A percentile compares a stretch with the other conserved stretches of the same genome.
These are phyloP conservation scores for Penicillium sp. DNA, from an alignment of 2,329 filamentous ascomycete genomes.

Conservation along the genomic window DNA sequence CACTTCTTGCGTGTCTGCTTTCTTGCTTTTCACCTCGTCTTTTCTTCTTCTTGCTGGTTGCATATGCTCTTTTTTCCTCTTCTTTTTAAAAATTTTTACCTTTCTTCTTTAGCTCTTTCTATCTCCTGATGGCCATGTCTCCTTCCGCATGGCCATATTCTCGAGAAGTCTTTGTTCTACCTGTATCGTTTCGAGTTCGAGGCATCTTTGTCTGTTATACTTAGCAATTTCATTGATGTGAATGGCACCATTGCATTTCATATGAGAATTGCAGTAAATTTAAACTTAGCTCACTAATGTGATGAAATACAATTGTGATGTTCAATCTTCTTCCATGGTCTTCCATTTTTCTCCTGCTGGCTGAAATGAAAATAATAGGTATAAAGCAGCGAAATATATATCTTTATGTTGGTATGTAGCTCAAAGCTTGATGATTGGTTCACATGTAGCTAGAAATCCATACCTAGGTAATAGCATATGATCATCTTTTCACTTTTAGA, in stretches of 20 bases:
- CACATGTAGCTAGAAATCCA: not conserved
- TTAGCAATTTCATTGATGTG: slow-evolving; percentile 22
- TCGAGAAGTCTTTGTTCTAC: slow-evolving; percentile 12
- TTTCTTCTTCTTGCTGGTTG: slow-evolving; percentile 14
- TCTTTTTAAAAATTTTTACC: slow-evolving; percentile 9
- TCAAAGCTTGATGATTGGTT: not conserved
- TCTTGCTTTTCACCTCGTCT: slow-evolving; percentile 14
- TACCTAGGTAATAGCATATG: too few relatives aligned
- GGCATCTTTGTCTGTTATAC: slow-evolving; percentile 17
- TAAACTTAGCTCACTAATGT: not conserved
- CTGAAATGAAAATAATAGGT: not conserved
- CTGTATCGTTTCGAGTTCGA: slow-evolving; percentile 16
- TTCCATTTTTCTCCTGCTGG: too few relatives aligned
- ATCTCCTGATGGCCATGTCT: slow-evolving; percentile 14
- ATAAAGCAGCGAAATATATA: not conserved
- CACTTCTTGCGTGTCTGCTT: slow-evolving; percentile 32
- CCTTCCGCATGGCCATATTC: slow-evolving; percentile 16
- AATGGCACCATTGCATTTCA: slow-evolving; percentile 10
- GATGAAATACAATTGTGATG: not conserved
- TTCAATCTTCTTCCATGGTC: not conserved
- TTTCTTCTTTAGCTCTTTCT: slow-evolving; percentile 15
- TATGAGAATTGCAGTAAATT: not conserved
- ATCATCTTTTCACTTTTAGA: too few relatives aligned
- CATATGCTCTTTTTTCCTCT: slow-evolving; percentile 5
- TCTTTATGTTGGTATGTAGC: not conserved